A percentile compares a stretch with the other conserved stretches of the same genome.
These are phyloP conservation scores for Podila epicladia DNA, from an alignment of 192 early-diverging fungal genomes.

Conservation along the genomic window DNA sequence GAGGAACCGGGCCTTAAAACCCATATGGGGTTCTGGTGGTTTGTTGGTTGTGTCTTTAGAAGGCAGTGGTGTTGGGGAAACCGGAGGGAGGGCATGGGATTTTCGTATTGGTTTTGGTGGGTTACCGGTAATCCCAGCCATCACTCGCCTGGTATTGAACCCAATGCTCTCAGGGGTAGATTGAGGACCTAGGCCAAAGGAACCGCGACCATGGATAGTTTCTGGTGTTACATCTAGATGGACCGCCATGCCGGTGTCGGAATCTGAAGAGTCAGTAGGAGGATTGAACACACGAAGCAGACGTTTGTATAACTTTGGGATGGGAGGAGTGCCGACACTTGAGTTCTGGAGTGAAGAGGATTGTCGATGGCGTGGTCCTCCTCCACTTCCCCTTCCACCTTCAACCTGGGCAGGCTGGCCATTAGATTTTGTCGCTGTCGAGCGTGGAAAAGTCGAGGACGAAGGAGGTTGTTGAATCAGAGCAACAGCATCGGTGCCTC, in stretches of 20 bases:
- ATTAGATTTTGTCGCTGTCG: neutral
- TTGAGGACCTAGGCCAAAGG: constrained; percentile 3
- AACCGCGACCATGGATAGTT: neutral
- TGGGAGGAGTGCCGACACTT: neutral
- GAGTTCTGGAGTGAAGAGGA: neutral
- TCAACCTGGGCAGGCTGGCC: neutral
- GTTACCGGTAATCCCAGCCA: neutral
- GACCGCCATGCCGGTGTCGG: neutral
- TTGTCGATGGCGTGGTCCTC: neutral
- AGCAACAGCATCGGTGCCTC: neutral
- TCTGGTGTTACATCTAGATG: neutral
- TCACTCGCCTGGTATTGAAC: neutral
- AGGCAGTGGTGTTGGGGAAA: neutral
- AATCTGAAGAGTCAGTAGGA: constrained; percentile 24
- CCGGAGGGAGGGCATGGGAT: neutral
- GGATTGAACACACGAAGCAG: constrained; percentile 32
- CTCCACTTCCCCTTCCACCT: too few relatives aligned
- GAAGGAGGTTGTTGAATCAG: neutral
- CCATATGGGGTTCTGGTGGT: constrained; percentile 3
- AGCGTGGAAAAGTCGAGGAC: neutral
- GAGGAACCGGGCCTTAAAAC: constrained; percentile 29
- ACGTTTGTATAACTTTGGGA: constrained; percentile 32
- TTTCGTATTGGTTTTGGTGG: neutral
- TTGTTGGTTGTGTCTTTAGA: neutral
- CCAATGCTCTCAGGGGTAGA: constrained; percentile 8